phyloP scores from a whole-genome alignment of 345 rosid species.

The Aquilaria malaccensis region DNA sequence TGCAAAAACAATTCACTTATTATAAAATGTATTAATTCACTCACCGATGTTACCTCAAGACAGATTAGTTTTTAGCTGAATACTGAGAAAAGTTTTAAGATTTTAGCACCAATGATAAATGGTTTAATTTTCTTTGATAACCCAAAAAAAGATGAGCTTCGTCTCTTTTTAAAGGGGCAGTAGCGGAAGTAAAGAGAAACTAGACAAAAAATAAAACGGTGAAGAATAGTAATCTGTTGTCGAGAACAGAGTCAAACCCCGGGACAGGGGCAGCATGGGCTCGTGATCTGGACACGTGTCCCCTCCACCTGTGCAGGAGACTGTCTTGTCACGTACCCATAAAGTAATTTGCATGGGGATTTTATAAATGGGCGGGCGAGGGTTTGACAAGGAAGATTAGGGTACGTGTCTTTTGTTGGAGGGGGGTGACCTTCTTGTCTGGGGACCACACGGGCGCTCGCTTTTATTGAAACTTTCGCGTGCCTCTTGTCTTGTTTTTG shows the following conservation, averaged over 20 bases:
- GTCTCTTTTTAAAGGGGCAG: too few relatives aligned
- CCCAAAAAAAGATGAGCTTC: too few relatives aligned
- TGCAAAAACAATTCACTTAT: too few relatives aligned
- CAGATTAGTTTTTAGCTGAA: too few relatives aligned
- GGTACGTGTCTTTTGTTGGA: conserved; percentile 17
- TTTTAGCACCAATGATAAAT: too few relatives aligned
- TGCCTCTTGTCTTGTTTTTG: conserved; percentile 26
- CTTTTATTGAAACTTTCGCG: conserved; percentile 30
- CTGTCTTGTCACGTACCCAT: conserved; percentile 19
- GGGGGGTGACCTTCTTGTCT: background rate
- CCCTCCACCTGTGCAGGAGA: conserved; percentile 25
- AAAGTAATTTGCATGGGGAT: conserved; percentile 28
- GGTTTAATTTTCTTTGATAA: too few relatives aligned
- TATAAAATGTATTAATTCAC: too few relatives aligned
- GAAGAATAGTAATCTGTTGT: too few relatives aligned
- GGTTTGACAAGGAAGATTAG: conserved; percentile 17
- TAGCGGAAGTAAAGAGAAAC: too few relatives aligned
- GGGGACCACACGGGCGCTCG: conserved; percentile 9
- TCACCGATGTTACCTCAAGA: too few relatives aligned
- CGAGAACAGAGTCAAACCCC: conserved; percentile 14
- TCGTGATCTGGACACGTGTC: conserved; percentile 18
- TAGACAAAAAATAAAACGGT: too few relatives aligned
- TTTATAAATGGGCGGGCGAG: conserved; percentile 14
- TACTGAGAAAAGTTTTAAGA: too few relatives aligned
- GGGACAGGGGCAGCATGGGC: conserved; percentile 15